These are phyloP conservation scores for Fusarium protoensiforme DNA, from an alignment of 2,329 filamentous ascomycete species.

Conservation along the genomic window DNA sequence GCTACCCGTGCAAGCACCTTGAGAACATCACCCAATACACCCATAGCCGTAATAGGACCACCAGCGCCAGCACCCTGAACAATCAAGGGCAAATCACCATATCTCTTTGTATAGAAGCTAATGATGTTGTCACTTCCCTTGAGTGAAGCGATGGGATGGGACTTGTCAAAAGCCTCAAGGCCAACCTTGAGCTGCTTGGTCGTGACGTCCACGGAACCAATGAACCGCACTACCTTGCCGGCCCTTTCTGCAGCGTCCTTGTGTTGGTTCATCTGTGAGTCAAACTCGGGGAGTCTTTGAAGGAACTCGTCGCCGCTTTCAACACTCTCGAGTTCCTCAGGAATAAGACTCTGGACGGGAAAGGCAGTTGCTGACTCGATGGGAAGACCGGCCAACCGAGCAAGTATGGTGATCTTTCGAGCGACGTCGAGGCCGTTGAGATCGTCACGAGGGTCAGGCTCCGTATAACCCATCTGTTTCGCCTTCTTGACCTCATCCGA, in stretches of 20 bases:
- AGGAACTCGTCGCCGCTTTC: conserved; percentile 88
- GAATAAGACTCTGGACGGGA: conserved; percentile 93
- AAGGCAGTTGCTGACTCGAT: conserved; percentile 88
- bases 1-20: conserved; percentile 83
- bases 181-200: conserved; percentile 89
- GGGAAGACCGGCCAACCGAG: conserved; percentile 84
- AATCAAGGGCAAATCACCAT: conserved; percentile 90
- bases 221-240: conserved; percentile 93
- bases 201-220: conserved; percentile 89
- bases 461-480: conserved; percentile 91
- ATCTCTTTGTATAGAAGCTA: conserved; percentile 96
- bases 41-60: conserved; percentile 97
- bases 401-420: conserved; percentile 95
- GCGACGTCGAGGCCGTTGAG: conserved; percentile 91
- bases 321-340: conserved; percentile 82
- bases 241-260: conserved; percentile 84
- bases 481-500: conserved; percentile 92
- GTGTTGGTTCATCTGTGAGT: conserved; percentile 85
- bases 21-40: conserved; percentile 91
- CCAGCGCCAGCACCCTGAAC: conserved; percentile 95
- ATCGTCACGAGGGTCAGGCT: conserved; percentile 87
- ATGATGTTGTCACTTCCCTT: conserved; percentile 99
- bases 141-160: conserved; percentile 90
- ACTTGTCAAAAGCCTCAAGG: conserved; percentile 86
- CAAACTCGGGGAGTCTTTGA: conserved; percentile 80